Evolutionary conservation across 2,329 filamentous ascomycete genomes (phyloP).

Genomic region (Phoma sp.): DNA sequence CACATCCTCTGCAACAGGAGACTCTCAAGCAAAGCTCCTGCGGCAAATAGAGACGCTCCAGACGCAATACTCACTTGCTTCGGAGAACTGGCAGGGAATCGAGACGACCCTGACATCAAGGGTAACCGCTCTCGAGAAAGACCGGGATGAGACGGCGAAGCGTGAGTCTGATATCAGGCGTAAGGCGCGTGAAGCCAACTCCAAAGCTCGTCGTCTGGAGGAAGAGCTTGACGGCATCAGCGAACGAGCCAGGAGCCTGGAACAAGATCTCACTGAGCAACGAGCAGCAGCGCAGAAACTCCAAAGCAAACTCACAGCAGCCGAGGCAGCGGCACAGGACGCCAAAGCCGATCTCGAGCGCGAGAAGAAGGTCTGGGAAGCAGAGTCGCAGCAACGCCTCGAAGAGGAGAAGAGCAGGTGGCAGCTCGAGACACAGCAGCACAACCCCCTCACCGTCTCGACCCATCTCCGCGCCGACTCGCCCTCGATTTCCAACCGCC

Average conservation of each 20-base stretch:
- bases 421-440: conserved; percentile 55
- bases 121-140: conserved; percentile 80
- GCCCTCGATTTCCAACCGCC: conserved; percentile 46
- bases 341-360: conserved; percentile 61
- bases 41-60: conserved; percentile 95
- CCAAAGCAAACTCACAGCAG: conserved; percentile 68
- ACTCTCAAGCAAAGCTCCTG: conserved; percentile 86
- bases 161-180: conserved; percentile 87
- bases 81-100: conserved; percentile 97
- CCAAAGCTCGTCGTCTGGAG: conserved; percentile 71
- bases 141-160: conserved; percentile 82
- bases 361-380: conserved; percentile 65
- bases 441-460: conserved; percentile 26
- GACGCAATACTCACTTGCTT: conserved; percentile 91
- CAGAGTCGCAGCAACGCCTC: conserved; percentile 62
- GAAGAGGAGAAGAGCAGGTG: conserved; percentile 70
- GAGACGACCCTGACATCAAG: conserved; percentile 83
- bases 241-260: conserved; percentile 67
- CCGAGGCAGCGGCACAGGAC: conserved; percentile 67
- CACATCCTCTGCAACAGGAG: conserved; percentile 79
- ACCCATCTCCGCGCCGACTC: conserved; percentile 47
- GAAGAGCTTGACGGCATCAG: conserved; percentile 79
- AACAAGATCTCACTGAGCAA: conserved; percentile 67
- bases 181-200: conserved; percentile 84
- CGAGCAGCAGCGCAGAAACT: conserved; percentile 66